These are phyloP conservation scores for Gliomastix tumulicola DNA, from an alignment of 2,329 filamentous ascomycete species.

Conservation along the genomic window DNA sequence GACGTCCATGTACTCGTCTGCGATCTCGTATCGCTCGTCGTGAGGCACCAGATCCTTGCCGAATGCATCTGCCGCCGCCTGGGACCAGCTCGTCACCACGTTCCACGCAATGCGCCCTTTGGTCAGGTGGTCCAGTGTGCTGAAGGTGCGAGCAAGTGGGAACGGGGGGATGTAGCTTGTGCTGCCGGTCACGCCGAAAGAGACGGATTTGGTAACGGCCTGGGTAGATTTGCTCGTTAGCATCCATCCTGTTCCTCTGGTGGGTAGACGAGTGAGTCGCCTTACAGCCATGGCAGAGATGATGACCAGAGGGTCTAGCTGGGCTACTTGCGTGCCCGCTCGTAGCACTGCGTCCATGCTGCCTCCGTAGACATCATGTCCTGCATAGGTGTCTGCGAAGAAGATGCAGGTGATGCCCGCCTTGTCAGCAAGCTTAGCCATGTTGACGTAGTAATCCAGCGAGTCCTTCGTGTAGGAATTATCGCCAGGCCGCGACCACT, in stretches of 20 bases:
- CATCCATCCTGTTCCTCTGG: no score
- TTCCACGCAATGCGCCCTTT: constrained; percentile 39
- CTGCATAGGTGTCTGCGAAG: constrained; percentile 21
- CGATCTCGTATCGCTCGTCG: constrained; percentile 49
- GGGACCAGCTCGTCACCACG: constrained; percentile 62
- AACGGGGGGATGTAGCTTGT: constrained; percentile 27
- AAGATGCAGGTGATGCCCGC: constrained; percentile 7
- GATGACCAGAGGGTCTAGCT: no score
- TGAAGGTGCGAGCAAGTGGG: constrained; percentile 21
- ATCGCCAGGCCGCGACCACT: constrained; percentile 1
- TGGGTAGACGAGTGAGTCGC: no score
- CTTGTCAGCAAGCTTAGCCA: constrained; percentile 7
- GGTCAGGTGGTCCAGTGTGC: constrained; percentile 21
- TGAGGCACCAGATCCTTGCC: constrained; percentile 47
- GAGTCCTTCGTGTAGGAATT: constrained; percentile 3
- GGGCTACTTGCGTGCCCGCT: no score
- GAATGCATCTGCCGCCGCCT: constrained; percentile 60
- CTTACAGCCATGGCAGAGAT: no score
- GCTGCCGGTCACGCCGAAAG: constrained; percentile 23
- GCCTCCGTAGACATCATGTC: constrained; percentile 35
- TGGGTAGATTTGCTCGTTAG: no score
- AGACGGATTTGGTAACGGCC: constrained; percentile 36
- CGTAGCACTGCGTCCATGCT: not conserved
- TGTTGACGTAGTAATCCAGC: constrained; percentile 7
- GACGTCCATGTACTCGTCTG: constrained; percentile 51